Evolutionary conservation across 352 stramenopile genomes (phyloP).

Genomic region (Phytophthora idaei): DNA sequence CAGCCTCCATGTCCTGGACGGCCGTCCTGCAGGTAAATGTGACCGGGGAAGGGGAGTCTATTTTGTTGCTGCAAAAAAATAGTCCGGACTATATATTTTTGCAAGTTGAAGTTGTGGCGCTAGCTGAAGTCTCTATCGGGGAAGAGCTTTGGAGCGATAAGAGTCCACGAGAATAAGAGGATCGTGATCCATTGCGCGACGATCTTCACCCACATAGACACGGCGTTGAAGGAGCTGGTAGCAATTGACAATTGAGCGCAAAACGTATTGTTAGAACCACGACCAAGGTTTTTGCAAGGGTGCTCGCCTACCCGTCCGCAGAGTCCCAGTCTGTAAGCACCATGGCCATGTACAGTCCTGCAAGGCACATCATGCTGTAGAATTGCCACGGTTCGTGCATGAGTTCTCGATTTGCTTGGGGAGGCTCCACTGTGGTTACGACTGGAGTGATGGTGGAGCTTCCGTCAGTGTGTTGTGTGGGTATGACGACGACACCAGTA

Average conservation of each 20-base stretch:
- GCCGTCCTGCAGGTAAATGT: slow-evolving; percentile 26
- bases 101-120: slow-evolving; percentile 16
- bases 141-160: slow-evolving; percentile 94
- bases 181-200: slow-evolving; percentile 94
- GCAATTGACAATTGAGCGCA: not conserved
- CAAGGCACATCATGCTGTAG: slow-evolving; percentile 91
- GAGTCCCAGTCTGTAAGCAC: slow-evolving; percentile 95
- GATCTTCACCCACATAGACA: slow-evolving; percentile 97
- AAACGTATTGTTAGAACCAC: not conserved
- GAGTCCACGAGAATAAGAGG: slow-evolving; percentile 94
- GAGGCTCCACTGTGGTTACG: slow-evolving; percentile 55
- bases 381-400: slow-evolving; percentile 91
- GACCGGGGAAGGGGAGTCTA: not conserved
- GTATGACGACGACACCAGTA: slow-evolving; percentile 40
- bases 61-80: not conserved
- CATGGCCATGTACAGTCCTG: slow-evolving; percentile 95
- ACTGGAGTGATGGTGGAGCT: slow-evolving; percentile 18
- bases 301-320: slow-evolving; percentile 55
- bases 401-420: slow-evolving; percentile 32
- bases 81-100: slow-evolving; percentile 11
- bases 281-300: not conserved
- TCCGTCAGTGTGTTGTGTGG: slow-evolving; percentile 9
- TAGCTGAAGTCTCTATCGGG: slow-evolving; percentile 92
- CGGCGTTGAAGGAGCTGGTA: slow-evolving; percentile 53
- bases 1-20: slow-evolving; percentile 12